Evolutionary conservation across 176 grass and related monocot genomes (phyloP).

Genomic region (Triticum aestivum): DNA sequence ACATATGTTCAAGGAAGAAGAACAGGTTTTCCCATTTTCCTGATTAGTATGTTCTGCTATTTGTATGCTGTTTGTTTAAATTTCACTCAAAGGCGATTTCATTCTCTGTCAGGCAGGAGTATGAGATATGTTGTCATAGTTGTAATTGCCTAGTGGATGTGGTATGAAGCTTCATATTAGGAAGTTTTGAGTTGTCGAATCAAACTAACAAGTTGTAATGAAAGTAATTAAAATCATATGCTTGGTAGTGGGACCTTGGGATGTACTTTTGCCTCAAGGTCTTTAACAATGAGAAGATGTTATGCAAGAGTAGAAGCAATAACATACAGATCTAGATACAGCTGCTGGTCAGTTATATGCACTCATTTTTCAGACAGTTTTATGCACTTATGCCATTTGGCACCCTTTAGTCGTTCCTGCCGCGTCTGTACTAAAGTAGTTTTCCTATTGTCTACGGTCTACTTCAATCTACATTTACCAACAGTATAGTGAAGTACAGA

Average conservation of each 20-base stretch:
- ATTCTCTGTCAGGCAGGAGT: background rate
- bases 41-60: background rate
- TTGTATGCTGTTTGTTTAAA: conserved; percentile 4
- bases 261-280: background rate
- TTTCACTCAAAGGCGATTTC: background rate
- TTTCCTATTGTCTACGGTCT: background rate
- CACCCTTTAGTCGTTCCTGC: background rate
- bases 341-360: background rate
- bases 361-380: background rate
- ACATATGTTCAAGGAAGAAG: conserved; percentile 97
- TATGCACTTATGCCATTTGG: background rate
- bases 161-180: background rate
- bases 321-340: background rate
- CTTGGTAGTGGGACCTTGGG: background rate
- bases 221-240: background rate
- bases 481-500: background rate
- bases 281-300: background rate
- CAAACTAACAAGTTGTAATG: background rate
- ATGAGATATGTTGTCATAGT: background rate
- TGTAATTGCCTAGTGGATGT: background rate
- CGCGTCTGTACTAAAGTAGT: background rate
- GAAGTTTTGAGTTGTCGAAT: background rate
- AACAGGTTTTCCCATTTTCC: conserved; percentile 50
- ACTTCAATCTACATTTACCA: background rate
- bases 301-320: background rate